Conservation (phyloP, 345 rosid species). For the Lagerstroemia speciosa region DNA sequence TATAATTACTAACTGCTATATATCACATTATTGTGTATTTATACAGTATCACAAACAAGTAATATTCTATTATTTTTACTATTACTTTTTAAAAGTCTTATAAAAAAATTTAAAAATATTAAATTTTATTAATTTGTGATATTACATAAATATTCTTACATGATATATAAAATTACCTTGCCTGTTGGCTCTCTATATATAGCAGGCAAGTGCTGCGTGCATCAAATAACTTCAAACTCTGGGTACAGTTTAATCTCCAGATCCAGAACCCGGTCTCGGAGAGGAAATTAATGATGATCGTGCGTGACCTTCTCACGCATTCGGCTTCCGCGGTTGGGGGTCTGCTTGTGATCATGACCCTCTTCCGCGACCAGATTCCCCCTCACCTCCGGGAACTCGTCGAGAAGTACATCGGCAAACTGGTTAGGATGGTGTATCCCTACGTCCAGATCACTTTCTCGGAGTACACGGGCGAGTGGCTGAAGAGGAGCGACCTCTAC, state of each 20-base stretch:
- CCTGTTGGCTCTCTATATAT: no score
- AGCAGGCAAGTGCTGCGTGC: no score
- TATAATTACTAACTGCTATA: no score
- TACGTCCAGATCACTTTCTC: conserved; percentile 13
- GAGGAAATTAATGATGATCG: not conserved
- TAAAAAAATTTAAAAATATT: no score
- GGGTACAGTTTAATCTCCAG: not conserved
- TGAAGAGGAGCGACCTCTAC: conserved; percentile 10
- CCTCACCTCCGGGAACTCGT: not conserved
- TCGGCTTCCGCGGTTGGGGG: not conserved
- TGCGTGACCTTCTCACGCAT: conserved; percentile 1
- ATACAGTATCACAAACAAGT: no score
- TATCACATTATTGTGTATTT: no score
- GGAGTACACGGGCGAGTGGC: conserved; percentile 2
- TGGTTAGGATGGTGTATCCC: conserved; percentile 3
- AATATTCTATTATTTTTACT: no score
- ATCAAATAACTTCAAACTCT: no score
- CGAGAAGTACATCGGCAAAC: conserved; percentile 1
- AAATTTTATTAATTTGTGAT: no score
- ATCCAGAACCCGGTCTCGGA: not conserved
- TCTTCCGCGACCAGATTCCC: conserved; percentile 9
- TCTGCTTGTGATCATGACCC: not conserved
- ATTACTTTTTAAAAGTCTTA: no score
- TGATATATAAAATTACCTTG: no score
- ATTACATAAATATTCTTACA: no score